Evolutionary conservation across 1,139 yeast species (phyloP).

Genomic region (Casaregolazyma lundiana): DNA sequence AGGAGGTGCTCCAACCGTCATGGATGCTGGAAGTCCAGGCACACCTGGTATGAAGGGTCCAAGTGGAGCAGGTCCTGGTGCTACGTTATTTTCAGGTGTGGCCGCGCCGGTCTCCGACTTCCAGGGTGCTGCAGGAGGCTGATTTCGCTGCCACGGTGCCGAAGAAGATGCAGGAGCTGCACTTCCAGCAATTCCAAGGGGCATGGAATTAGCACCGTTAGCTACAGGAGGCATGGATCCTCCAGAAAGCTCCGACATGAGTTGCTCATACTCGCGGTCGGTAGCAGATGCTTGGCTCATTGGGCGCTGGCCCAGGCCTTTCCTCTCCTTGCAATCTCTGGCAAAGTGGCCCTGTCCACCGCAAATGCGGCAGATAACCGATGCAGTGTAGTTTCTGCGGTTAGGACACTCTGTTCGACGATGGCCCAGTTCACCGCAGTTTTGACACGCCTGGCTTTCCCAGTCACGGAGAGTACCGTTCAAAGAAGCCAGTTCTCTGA

Average conservation of each 20-base stretch:
- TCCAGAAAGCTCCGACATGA: slow-evolving; percentile 48
- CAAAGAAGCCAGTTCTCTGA: slow-evolving; percentile 84
- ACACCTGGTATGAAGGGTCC: slow-evolving; percentile 10
- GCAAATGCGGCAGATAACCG: slow-evolving; percentile 69
- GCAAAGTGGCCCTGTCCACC: slow-evolving; percentile 84
- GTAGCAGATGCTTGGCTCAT: slow-evolving; percentile 23
- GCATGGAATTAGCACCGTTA: slow-evolving; percentile 13
- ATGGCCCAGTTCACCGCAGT: slow-evolving; percentile 61
- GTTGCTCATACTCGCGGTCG: slow-evolving; percentile 47
- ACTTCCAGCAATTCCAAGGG: slow-evolving; percentile 9
- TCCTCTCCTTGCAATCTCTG: slow-evolving; percentile 64
- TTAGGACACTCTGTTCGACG: slow-evolving; percentile 58
- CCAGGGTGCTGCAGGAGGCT: background rate
- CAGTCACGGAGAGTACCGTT: slow-evolving; percentile 92
- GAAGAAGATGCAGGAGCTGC: slow-evolving; percentile 3
- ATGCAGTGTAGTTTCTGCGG: slow-evolving; percentile 48
- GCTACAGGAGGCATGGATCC: slow-evolving; percentile 18
- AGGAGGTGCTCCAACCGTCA: slow-evolving; percentile 17
- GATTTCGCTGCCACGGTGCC: slow-evolving; percentile 3
- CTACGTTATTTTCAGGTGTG: background rate
- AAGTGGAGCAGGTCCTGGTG: background rate
- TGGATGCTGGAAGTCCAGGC: slow-evolving; percentile 10
- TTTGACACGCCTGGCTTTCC: slow-evolving; percentile 60
- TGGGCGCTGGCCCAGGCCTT: slow-evolving; percentile 18
- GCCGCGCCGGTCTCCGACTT: too few species aligned